Percentiles rank a stretch among this genome's conserved stretches.
Evolutionary conservation across 805 yeast genomes (phyloP).

Genomic region (Ogataea populi-albae): DNA sequence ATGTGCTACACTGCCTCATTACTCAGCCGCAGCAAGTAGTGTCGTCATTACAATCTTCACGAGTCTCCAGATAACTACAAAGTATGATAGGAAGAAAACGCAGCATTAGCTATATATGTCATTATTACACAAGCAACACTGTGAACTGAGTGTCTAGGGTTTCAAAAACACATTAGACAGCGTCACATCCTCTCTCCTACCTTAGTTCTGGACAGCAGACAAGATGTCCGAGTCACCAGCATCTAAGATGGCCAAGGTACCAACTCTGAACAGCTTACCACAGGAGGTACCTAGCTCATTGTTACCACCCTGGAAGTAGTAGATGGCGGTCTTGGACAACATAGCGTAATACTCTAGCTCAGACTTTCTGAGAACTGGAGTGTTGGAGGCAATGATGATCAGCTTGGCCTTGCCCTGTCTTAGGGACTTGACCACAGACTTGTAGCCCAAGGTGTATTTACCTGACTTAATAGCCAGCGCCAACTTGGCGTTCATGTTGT

Average conservation of each 20-base stretch:
- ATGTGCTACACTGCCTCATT: no score
- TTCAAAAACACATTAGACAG: no score
- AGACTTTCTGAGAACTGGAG: conserved; percentile 99
- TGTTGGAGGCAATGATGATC: conserved; percentile 97
- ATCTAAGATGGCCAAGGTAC: conserved; percentile 92
- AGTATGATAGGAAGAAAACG: no score
- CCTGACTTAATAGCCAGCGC: conserved; percentile 98
- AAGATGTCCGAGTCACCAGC: conserved; percentile 99
- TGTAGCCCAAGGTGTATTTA: conserved; percentile 99
- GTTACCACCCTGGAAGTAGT: conserved; percentile 99
- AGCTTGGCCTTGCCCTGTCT: conserved; percentile 99
- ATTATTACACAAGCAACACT: no score
- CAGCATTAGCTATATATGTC: no score
- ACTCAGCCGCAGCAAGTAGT: no score
- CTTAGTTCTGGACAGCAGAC: conserved; percentile 47
- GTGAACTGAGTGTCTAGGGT: no score
- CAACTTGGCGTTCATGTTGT: conserved; percentile 96
- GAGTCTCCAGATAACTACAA: no score
- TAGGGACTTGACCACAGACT: conserved; percentile 96
- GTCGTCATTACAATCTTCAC: no score
- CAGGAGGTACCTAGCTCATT: conserved; percentile 99
- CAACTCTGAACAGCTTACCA: conserved; percentile 99
- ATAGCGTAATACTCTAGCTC: conserved; percentile 99
- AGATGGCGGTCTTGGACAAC: conserved; percentile 95
- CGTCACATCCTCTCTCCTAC: no score